Base-by-base conservation (phyloP, 352 stramenopile genomes). In the Globisporangium alternatum region DNA sequence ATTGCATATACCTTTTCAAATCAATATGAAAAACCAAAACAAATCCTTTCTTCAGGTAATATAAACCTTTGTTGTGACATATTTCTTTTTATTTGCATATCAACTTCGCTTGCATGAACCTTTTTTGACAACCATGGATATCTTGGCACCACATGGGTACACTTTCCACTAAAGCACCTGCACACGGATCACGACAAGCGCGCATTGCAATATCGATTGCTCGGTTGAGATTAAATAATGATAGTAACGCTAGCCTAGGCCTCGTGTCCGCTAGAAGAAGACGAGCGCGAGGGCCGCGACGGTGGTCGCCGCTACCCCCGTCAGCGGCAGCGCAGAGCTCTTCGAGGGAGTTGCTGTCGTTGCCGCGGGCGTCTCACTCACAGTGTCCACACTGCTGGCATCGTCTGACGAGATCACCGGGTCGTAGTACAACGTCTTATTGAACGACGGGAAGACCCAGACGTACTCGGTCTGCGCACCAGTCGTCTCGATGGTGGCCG, bases 391-490 rank as follows among this genome's bases (percentile, higher is more conserved):
- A 25, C 48, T 59, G 22, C 17, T 41, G 9, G 10, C 35, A 13
- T 41, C 54, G 33, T 62, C 54, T 8, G 62, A 58, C 39, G 62
- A 67, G n/a, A 79, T 62, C 7, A 87, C 78, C 2, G 78, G 78
- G 48, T 87, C 78, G 70, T 87, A 87, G 66, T 77, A 75, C 15
- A 87, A 55, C n/a, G 49, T 75, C 8, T 62, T 56, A 0, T 13
- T 63, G 56, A 80, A 87, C 13, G 33, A 54, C 45, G 78, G 70
- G 61, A 87, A 83, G 21, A 74, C 62, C 76, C 74, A 84, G 22
- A 75, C 51, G 44, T 76, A 78, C 44, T 77, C 62, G 1, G 63
- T 59, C 12, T 51, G 61, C 22, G 37, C 45, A n/a, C 9, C 62
- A 3, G 45, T 55, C 5, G 28, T 39, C 2, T 71, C 55, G 22